A percentile compares a stretch with the other conserved stretches of the same genome.
These are phyloP conservation scores for Lecanicillium sp. DNA, from an alignment of 2,329 filamentous ascomycete species.

Conservation along the genomic window DNA sequence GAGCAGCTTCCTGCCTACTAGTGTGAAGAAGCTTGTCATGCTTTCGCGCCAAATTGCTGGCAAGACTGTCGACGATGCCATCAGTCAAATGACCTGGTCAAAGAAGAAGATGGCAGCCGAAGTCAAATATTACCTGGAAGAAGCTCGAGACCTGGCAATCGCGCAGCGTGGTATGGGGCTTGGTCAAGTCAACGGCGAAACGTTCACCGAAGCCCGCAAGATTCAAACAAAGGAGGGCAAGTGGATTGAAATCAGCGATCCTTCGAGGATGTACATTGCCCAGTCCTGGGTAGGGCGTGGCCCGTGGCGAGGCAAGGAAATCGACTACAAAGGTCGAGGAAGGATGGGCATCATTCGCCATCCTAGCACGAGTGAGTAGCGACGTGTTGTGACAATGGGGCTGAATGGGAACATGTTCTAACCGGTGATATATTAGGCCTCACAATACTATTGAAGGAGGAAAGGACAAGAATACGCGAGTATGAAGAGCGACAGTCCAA, in stretches of 20 bases:
- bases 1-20: conserved; percentile 72
- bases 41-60: conserved; percentile 83
- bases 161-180: conserved; percentile 81
- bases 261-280: conserved; percentile 79
- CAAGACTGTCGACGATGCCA: conserved; percentile 89
- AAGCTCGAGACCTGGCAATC: conserved; percentile 74
- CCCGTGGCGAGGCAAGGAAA: conserved; percentile 44
- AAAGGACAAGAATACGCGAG: conserved; percentile 78
- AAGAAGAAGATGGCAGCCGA: conserved; percentile 88
- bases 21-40: conserved; percentile 83
- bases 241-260: conserved; percentile 62
- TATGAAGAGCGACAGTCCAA: conserved; percentile 72
- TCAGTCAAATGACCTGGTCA: conserved; percentile 90
- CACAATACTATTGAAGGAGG: conserved; percentile 81
- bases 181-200: conserved; percentile 32
- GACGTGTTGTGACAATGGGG: not conserved
- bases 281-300: conserved; percentile 89
- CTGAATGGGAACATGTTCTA: conserved; percentile 12
- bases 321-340: conserved; percentile 71
- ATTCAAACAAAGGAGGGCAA: conserved; percentile 71
- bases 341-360: conserved; percentile 59
- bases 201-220: conserved; percentile 31
- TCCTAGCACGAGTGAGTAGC: conserved; percentile 64
- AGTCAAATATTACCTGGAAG: conserved; percentile 69
- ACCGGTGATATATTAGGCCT: conserved; percentile 47